Evolutionary conservation across 1,284 basidiomycete species (phyloP), one percentile per base, ranked within the genome.

Genomic region (Sporisorium reilianum): DNA sequence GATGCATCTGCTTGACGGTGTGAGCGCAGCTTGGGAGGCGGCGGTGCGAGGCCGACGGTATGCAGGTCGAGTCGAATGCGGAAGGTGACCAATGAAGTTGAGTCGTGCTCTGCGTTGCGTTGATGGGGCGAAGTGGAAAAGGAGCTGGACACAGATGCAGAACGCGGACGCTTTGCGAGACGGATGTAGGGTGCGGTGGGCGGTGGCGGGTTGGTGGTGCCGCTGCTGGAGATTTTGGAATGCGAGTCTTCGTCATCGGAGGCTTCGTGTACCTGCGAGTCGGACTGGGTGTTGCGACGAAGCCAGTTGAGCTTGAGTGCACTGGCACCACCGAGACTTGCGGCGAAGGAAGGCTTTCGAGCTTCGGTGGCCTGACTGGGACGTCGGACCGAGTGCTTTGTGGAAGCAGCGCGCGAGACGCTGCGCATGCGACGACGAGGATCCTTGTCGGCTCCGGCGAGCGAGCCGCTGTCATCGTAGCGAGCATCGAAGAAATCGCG

Each of bases 401-500:
- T 66, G 23, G 72, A 70, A 18, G 72, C 57, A 20, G 67, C 67
- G 8, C 72, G 66, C 2, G 72, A 75, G 10, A 65, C 16, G 52
- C 72, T 75, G 60, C 72, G 64, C 48, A 63, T 64, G 20, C 73
- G 64, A 30, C 57, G 55, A 10, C 51, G 57, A 18, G 60, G 58
- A 26, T 74, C 69, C 48, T 60, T 70, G 18, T 74, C 77, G 0
- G 50, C 52, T 23, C 61, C 62, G 0, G 69, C 40, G n/a, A 74
- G 48, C 16, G 44, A 53, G 20, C 69, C 70, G 5, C 74, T 53
- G 2, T 55, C 20, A 12, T 59, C 52, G 22, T 69, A 73, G 5
- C 81, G 74, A 14, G 81, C 70, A 48, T 83, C 80, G 61, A 83
- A 82, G 57, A 83, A 83, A 0, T 67, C 68, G 25, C 80, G 73